Conservation (phyloP, 495 filamentous ascomycete genomes). For the Tuber borchii region DNA sequence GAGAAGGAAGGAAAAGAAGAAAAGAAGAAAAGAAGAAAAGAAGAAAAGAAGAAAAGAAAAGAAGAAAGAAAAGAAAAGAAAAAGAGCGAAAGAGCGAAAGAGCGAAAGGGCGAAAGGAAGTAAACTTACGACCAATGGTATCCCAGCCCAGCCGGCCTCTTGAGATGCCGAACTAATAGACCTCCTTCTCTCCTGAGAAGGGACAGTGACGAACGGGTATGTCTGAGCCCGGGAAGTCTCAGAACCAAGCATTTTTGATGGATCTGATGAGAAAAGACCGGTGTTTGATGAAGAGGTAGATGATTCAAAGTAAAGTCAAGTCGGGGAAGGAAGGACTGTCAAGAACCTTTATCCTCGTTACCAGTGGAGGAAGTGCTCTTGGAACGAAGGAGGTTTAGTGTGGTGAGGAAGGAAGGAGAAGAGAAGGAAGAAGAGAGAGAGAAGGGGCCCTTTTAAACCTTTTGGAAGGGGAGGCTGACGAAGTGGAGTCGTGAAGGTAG, state of each 20-base stretch:
- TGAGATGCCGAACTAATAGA: slow-evolving; percentile 17
- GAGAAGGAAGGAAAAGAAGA: no score
- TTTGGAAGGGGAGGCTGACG: not conserved
- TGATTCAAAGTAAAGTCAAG: not conserved
- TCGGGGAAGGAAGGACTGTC: not conserved
- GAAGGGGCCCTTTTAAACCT: not conserved
- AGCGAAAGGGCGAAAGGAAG: not conserved
- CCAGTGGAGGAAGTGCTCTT: not conserved
- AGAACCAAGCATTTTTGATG: not conserved
- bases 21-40: no score
- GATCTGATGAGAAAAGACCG: not conserved
- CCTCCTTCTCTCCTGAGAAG: slow-evolving; percentile 19
- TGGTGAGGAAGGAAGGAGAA: not conserved
- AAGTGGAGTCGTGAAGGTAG: not conserved
- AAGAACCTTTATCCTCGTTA: not conserved
- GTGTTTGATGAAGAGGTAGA: not conserved
- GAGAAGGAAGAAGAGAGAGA: not conserved
- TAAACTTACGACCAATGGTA: slow-evolving; percentile 25
- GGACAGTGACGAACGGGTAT: not conserved
- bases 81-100: no score
- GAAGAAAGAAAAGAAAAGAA: not conserved
- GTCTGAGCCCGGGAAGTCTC: not conserved
- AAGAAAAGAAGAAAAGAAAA: no score
- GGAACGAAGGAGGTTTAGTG: not conserved
- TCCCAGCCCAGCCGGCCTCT: slow-evolving; percentile 34